Base-by-base conservation (phyloP, 192 early-diverging fungal species). In the Backusella liffmaniae region DNA sequence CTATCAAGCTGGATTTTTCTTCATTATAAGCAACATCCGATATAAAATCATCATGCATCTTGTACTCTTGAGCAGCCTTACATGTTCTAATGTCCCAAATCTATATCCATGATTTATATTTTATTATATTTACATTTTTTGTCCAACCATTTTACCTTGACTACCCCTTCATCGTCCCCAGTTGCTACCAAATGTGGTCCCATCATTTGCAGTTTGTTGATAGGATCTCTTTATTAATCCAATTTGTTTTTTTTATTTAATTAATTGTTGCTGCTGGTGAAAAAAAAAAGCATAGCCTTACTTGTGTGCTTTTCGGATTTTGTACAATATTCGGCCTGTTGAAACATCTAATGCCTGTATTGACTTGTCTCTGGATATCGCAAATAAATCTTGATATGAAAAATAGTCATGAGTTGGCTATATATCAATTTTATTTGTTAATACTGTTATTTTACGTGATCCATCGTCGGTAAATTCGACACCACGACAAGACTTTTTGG, bases 1-100 rank as follows among this genome's bases (percentile, higher is more conserved):
- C 91, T 32, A 99, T 81, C 66, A 99, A 77, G 4, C 92, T 93
- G 16, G 91, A 91, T 59, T 92, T 94, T 42, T 86, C 81, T 7
- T 74, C 44, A 62, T 88, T 85, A 78, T 86, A 98, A 1, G 81
- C 79, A 85, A 98, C 89, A 71, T 96, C 96, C 0, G 96, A 92
- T 51, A 99, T 96, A 78, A 94, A 98, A 84, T 99, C 98, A 7
- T 88, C 88, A 77, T 99, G 94, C 59, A 94, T 95, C 16, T 85
- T 85, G 79, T 94, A 97, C 35, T 91, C 85, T 82, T 90, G 89
- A 16, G 91, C 88, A 29, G 88, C 86, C 73, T 93, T 94, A 62
- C 89, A 86, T 75, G 88, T 83, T 67, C 96, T 88, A 44, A 88
- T 85, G 80, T 99, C 98, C 98, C 98, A 99, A 76, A 99, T 84